Evolutionary conservation across 148 eudicot species (phyloP).

Genomic region (Simmondsia chinensis): DNA sequence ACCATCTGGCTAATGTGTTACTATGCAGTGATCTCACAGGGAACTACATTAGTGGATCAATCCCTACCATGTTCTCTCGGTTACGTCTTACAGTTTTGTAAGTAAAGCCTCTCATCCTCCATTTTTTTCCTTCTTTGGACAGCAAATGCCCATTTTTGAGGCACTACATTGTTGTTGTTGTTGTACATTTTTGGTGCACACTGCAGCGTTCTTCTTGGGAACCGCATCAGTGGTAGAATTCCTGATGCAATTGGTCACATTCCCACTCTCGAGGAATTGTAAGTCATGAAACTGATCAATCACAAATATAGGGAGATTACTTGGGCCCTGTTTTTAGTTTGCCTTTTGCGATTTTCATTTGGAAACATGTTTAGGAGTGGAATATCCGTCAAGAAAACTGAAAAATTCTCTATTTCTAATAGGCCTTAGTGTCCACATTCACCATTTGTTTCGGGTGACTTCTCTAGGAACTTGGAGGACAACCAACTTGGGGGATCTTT

Average conservation of each 20-base stretch:
- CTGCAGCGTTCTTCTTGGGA: slow-evolving; percentile 50
- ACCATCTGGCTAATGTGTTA: too few species aligned
- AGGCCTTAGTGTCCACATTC: too few species aligned
- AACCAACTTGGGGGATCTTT: slow-evolving; percentile 56
- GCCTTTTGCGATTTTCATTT: too few species aligned
- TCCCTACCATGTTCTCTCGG: slow-evolving; percentile 43
- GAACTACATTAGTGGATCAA: slow-evolving; percentile 62
- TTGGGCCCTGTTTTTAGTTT: not conserved
- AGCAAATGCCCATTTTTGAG: not conserved
- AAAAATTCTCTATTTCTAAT: too few species aligned
- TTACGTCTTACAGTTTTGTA: slow-evolving; percentile 48
- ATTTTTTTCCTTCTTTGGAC: not conserved
- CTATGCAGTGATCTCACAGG: slow-evolving; percentile 52
- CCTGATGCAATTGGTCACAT: slow-evolving; percentile 69
- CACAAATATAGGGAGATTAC: not conserved
- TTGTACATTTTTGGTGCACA: not conserved
- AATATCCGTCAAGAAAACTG: too few species aligned
- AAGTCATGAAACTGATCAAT: slow-evolving; percentile 14
- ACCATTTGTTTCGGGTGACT: too few species aligned
- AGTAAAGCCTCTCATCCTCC: too few species aligned
- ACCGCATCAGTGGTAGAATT: slow-evolving; percentile 49
- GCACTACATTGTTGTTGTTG: not conserved
- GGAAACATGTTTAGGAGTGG: too few species aligned
- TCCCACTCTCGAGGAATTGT: slow-evolving; percentile 59
- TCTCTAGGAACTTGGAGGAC: slow-evolving; percentile 45